Evolutionary conservation across 768 basidiomycete species (phyloP).

Genomic region (Candolleomyces eurysporus): DNA sequence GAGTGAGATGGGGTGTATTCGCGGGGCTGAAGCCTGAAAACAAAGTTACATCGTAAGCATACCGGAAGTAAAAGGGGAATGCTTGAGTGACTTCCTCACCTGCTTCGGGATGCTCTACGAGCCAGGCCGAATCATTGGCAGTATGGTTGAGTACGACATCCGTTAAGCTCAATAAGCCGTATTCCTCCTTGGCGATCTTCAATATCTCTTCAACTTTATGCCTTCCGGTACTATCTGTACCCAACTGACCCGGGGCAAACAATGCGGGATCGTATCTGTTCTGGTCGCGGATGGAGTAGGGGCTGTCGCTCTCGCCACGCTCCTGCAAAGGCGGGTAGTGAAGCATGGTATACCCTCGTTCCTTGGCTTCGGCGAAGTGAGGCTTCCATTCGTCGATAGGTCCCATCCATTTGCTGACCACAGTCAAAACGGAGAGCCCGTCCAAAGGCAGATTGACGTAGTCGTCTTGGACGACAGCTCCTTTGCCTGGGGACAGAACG

Average conservation of each 20-base stretch:
- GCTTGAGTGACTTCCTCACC: constrained; percentile 44
- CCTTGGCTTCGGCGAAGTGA: constrained; percentile 79
- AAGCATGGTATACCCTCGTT: constrained; percentile 96
- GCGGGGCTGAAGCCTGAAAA: constrained; percentile 78
- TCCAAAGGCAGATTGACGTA: constrained; percentile 77
- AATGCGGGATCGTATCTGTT: constrained; percentile 76
- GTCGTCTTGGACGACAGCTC: constrained; percentile 52
- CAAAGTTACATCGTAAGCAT: neutral
- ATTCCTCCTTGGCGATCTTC: constrained; percentile 74
- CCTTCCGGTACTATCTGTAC: constrained; percentile 47
- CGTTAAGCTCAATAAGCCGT: constrained; percentile 84
- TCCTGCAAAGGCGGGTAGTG: constrained; percentile 96
- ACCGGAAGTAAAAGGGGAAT: neutral
- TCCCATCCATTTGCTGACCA: constrained; percentile 99
- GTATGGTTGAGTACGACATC: constrained; percentile 99
- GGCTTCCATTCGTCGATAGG: constrained; percentile 71
- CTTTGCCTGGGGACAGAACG: constrained; percentile 50
- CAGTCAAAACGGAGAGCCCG: constrained; percentile 82
- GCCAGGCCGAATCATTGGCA: constrained; percentile 90
- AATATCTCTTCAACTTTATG: constrained; percentile 63
- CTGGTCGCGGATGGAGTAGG: constrained; percentile 93
- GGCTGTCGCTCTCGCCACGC: constrained; percentile 84
- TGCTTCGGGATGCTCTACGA: constrained; percentile 92
- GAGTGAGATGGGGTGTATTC: constrained; percentile 88
- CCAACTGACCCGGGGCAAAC: constrained; percentile 39